Evolutionary conservation across 345 rosid genomes (phyloP), one percentile per base, ranked within the genome.

Genomic region (Psidium guajava): DNA sequence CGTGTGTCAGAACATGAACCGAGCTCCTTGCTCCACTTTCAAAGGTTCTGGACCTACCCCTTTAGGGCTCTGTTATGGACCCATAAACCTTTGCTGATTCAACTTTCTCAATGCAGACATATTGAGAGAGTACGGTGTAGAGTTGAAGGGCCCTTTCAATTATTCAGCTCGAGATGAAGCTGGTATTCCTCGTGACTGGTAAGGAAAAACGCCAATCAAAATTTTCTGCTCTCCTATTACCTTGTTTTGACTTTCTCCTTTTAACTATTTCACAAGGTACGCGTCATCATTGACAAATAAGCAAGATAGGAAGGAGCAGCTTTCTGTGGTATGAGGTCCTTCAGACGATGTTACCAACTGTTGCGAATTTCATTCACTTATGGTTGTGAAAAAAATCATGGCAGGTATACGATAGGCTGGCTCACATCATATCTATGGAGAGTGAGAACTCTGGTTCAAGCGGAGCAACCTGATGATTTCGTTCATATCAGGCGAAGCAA

Each of bases 161-260:
- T 91, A 95, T 87, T 88, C 95, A 51, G 97, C 99, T 57, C 91
- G 99, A 83, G 97, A 93, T n/a, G 89, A 92, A 82, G 98, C 98
- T 86, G 97, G 98, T 89, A 94, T 97, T 88, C 98, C 98, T 25
- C 94, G 97, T 83, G 93, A 95, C 81, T 95, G 98, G 99, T 96
- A 54, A 87, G 90, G 82, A 85, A 81, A 73, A 6, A 25, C 36
- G 1, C 40, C 55, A 8, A 12, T 27, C 36, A 27, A 25, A 24
- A 22, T 47, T 3, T 42, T 53, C 0, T 40, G 42, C 18, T 1
- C 9, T 81, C 57, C 56, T 49, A 25, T 82, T 15, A 28, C 27
- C 24, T 64, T 77, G 54, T 83, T 57, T 5, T 54, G 82, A 82
- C 1, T 18, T 86, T 85, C 42, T 80, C 64, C 25, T 53, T 53